These are phyloP conservation scores for Leccinum pellstonianum DNA, from an alignment of 768 basidiomycete genomes.

Conservation along the genomic window DNA sequence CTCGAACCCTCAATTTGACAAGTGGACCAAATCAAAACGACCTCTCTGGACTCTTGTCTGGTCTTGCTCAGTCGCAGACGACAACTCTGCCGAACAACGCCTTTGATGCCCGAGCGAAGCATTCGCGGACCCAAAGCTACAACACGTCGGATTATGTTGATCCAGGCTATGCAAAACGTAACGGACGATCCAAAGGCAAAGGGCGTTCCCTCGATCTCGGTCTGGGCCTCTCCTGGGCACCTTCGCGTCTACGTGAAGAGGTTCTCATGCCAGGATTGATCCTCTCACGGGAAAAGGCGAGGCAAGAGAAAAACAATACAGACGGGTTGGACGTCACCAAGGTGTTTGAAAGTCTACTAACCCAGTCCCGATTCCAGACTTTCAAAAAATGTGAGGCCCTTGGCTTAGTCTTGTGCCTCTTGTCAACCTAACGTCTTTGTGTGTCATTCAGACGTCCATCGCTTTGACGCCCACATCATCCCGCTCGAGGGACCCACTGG, in stretches of 20 bases:
- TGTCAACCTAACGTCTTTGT: constrained; percentile 16
- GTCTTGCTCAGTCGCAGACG: constrained; percentile 8
- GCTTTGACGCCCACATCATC: constrained; percentile 72
- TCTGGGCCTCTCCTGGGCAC: constrained; percentile 71
- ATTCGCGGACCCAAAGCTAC: constrained; percentile 25
- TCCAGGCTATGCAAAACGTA: constrained; percentile 9
- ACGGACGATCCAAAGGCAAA: constrained; percentile 41
- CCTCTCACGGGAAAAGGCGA: constrained; percentile 31
- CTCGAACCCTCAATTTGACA: constrained; percentile 20
- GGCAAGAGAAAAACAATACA: constrained; percentile 17
- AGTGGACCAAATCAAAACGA: constrained; percentile 9
- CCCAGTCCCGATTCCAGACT: constrained; percentile 38
- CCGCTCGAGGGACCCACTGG: constrained; percentile 74
- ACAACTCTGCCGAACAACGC: constrained; percentile 30
- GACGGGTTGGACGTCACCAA: constrained; percentile 36
- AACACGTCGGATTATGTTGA: constrained; percentile 26
- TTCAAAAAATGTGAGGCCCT: constrained; percentile 63
- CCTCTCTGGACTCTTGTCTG: constrained; percentile 8
- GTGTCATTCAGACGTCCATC: constrained; percentile 56
- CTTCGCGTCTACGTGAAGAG: constrained; percentile 62
- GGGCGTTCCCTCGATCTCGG: constrained; percentile 73
- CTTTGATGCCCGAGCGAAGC: constrained; percentile 32
- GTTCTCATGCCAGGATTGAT: constrained; percentile 50
- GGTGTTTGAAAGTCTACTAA: constrained; percentile 35
- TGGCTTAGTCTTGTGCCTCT: constrained; percentile 4